Base-by-base conservation (phyloP, 768 basidiomycete species). In the Lactarius sp. region DNA sequence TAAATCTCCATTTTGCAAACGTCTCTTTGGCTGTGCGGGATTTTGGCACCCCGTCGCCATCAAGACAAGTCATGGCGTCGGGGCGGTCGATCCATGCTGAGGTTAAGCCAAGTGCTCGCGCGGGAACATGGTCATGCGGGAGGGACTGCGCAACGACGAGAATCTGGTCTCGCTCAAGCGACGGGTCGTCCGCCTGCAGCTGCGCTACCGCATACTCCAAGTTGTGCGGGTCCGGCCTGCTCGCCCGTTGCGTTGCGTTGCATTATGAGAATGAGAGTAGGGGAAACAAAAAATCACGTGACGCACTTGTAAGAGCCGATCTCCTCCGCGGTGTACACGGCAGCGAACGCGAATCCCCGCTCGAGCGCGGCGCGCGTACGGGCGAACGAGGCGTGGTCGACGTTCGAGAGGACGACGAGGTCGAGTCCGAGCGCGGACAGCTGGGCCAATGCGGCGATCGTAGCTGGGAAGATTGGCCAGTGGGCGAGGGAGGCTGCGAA, bases 361-460 rank as follows among this genome's bases (percentile, higher is more conserved):
- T 62, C 61, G 46, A 90, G 81, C 54, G 78, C 77, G 20, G 75
- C 73, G 52, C 85, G 84, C 0, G 87, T 90, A 66, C 79, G 74
- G 3, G 79, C 75, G 70, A 90, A 88, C 37, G 86, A 86, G 27
- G 68, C 70, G 61, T 79, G 79, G 67, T 92, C 89, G 70, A 91
- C 85, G 72, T 92, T 91, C 67, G 88, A 90, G 44, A 91, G 78
- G 6, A 90, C 86, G 63, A 85, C 79, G 62, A 91, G 84, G 60
- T 84, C 85, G 76, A 83, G 90, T 12, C 41, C 61, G 70, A 81
- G 80, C 60, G 78, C 77, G 42, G 86, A 78, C 56, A 91, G 82
- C 34, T 77, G 73, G 54, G 77, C 79, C 6, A 92, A 81, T 0
- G 88, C 88, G 16, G 74, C 72, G 62, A 77, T 72, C 9, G 85